Evolutionary conservation across 2,329 filamentous ascomycete genomes (phyloP).

Genomic region (Penicillium occitanis): DNA sequence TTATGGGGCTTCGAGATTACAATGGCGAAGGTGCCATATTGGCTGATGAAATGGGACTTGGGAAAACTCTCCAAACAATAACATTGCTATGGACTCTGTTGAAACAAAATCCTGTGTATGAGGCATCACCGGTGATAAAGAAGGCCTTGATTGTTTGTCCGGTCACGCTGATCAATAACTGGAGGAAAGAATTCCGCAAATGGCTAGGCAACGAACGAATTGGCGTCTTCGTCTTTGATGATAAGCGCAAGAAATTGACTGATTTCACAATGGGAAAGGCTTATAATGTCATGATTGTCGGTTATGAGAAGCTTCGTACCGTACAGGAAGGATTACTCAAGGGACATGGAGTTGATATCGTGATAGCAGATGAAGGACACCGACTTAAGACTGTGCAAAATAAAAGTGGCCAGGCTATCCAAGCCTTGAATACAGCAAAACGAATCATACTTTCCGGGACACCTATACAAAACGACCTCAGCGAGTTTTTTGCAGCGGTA

Average conservation of each 20-base stretch:
- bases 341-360: conserved; percentile 64
- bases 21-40: conserved; percentile 69
- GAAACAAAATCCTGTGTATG: conserved; percentile 68
- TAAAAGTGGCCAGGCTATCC: conserved; percentile 65
- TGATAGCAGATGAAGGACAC: conserved; percentile 70
- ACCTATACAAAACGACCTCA: conserved; percentile 67
- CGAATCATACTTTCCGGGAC: conserved; percentile 66
- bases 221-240: conserved; percentile 65
- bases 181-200: conserved; percentile 70
- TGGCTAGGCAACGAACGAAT: conserved; percentile 71
- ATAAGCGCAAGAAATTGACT: conserved; percentile 59
- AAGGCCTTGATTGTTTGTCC: conserved; percentile 73
- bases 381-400: conserved; percentile 68
- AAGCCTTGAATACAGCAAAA: conserved; percentile 60
- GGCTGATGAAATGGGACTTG: conserved; percentile 74
- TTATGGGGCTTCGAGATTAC: conserved; percentile 68
- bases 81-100: conserved; percentile 69
- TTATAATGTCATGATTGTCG: conserved; percentile 71
- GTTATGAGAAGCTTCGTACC: conserved; percentile 67
- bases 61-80: conserved; percentile 73
- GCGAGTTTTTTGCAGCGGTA: conserved; percentile 66
- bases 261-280: conserved; percentile 68
- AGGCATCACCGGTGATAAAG: conserved; percentile 60
- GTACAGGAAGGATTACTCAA: conserved; percentile 66
- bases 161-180: conserved; percentile 70